Evolutionary conservation across 306 rosid genomes (phyloP), one percentile per base, ranked within the genome.

Genomic region (Cucumis hystrix): DNA sequence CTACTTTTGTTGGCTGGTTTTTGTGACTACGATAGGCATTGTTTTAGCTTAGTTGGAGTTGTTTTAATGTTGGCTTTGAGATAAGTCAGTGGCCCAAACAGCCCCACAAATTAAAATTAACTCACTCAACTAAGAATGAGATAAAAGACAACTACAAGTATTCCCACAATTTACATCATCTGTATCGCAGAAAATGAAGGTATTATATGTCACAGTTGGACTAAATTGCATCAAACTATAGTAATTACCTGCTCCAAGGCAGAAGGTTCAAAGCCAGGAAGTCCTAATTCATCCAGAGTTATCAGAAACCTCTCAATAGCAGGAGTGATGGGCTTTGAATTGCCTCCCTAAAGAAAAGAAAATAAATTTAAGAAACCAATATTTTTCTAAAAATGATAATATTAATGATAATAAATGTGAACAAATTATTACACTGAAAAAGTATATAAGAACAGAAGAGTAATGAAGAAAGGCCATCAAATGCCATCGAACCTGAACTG

Each of bases 211-310:
- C 47, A 52, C 79, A 79, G 69, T 69, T 52, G 63, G 54, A 63
- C 5, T 33, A 33, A 33, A 33, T 45, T 51, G 54, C 70, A 68
- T 54, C 43, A 21, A 30, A 83, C 47, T 65, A 74, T 80, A 78
- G 83, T 30, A 77, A 55, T 54, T 89, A 95, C 98, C 97, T 92
- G 89, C 84, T 92, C 90, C 25, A 95, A 86, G 84, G 84, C 94
- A 74, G 88, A 84, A 78, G 84, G 77, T 81, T 90, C 90, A 87
- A 95, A 90, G 75, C 92, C 85, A 35, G 96, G 86, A 81, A 95
- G 83, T 79, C 96, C 97, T 83, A 95, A 65, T 79, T 89, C 96
- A 86, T 92, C 84, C 87, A 95, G 70, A 47, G 92, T 94, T 58
- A 75, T 83, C 81, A 95, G 83, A 87, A 95, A 92, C 86, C 84